Evolutionary conservation across 2,329 filamentous ascomycete species (phyloP).

Genomic region (Fusarium pseudocircinatum): DNA sequence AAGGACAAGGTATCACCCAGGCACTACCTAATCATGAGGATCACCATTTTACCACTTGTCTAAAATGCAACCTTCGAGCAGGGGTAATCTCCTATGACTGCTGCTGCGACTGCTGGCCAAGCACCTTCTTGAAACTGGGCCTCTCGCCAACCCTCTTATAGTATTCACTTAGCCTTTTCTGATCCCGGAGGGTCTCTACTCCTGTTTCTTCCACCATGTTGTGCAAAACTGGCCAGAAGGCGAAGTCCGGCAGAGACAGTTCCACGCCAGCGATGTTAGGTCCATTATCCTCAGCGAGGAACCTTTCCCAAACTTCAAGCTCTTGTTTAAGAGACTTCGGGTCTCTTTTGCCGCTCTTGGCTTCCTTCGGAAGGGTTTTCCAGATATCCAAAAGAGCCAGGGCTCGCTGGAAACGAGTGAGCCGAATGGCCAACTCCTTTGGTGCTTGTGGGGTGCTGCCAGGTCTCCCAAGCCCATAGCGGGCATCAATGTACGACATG

Average conservation of each 20-base stretch:
- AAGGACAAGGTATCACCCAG: not conserved
- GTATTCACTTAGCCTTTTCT: slow-evolving; percentile 49
- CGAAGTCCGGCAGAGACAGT: slow-evolving; percentile 63
- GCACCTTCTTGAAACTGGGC: slow-evolving; percentile 36
- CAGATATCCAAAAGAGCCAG: slow-evolving; percentile 51
- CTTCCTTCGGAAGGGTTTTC: slow-evolving; percentile 35
- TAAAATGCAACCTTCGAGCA: not conserved
- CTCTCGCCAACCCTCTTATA: slow-evolving; percentile 46
- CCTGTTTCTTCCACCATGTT: slow-evolving; percentile 52
- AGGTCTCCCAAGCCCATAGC: slow-evolving; percentile 52
- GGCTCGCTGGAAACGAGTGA: slow-evolving; percentile 55
- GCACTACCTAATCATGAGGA: not conserved
- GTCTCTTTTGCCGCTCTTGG: slow-evolving; percentile 4
- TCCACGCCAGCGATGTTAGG: slow-evolving; percentile 58
- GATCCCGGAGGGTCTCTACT: slow-evolving; percentile 44
- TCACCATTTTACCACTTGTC: not conserved
- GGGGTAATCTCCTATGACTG: not conserved
- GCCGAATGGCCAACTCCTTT: slow-evolving; percentile 48
- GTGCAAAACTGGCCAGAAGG: slow-evolving; percentile 65
- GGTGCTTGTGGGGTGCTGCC: slow-evolving; percentile 37
- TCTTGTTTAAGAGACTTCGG: slow-evolving; percentile 44
- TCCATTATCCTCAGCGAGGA: slow-evolving; percentile 42
- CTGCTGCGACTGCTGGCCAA: slow-evolving; percentile 21
- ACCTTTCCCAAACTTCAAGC: slow-evolving; percentile 54
- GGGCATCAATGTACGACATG: slow-evolving; percentile 69